Evolutionary conservation across 2,329 filamentous ascomycete genomes (phyloP), one percentile per base, ranked within the genome.

Genomic region (Niveomyces coronatus): DNA sequence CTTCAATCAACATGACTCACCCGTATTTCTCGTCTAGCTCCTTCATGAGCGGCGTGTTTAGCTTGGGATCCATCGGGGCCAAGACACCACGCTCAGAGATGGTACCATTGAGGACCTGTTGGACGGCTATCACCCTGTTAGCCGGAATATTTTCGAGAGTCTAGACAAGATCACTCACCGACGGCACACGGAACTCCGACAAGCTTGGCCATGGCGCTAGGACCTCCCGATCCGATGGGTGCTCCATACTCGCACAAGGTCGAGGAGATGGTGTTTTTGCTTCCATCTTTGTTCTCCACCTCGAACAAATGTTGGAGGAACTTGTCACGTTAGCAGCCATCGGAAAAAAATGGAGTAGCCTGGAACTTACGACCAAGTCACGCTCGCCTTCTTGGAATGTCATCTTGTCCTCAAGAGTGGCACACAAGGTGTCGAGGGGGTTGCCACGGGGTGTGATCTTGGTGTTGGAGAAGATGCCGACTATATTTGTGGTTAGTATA

Each of bases 341-440:
- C 9, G 5, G 27, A 48, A 45, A 39, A 48, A 40, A 1, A 15
- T 16, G 16, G 34, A 30, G 15, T 35, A n/a, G n/a, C n/a, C n/a
- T n/a, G n/a, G n/a, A n/a, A 46, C 64, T 30, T 40, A 83, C 76
- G 47, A 91, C 83, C 48, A 93, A 68, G 61, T 94, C 87, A 43
- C 87, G 80, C 75, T 94, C 86, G 44, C 74, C 81, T 51, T 82
- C 69, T 54, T 75, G 82, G 61, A 81, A 94, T 62, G 84, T 75
- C 85, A 94, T 93, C 77, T 93, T 94, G 70, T 84, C 66, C 70
- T 94, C 86, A 20, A 94, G 74, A 3, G 79, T 83, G 22, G 85
- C 85, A 65, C 87, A 94, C 27, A 94, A 76, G n/a, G 84, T 89
- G 61, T 94, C 88, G 17, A 94, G 74, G 4, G 86, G 82, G 67